Conservation (phyloP, 2,329 filamentous ascomycete genomes). For the Hypoxylon sp. region DNA sequence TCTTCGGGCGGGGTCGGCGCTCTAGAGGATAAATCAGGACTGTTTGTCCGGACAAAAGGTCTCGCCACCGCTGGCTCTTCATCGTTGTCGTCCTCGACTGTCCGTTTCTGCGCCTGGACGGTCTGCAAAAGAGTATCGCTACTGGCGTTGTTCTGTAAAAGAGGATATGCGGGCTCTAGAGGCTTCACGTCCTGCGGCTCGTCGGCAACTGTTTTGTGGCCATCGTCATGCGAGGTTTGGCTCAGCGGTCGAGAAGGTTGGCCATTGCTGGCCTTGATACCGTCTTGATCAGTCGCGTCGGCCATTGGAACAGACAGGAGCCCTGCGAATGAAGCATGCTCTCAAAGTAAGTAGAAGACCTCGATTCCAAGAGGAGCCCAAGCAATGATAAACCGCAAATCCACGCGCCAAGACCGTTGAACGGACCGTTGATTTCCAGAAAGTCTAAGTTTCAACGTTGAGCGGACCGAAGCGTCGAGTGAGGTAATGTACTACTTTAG, state of each 20-base stretch:
- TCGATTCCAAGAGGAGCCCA: background rate
- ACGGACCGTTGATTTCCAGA: background rate
- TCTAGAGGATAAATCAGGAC: conserved; percentile 61
- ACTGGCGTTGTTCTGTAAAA: conserved; percentile 60
- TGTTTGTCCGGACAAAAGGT: conserved; percentile 70
- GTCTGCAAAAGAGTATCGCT: conserved; percentile 56
- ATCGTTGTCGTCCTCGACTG: conserved; percentile 67
- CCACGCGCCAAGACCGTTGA: conserved; percentile 1
- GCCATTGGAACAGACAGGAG: conserved; percentile 42
- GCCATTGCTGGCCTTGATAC: conserved; percentile 40
- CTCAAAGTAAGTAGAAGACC: conserved; percentile 1
- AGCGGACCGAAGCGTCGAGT: conserved; percentile 1
- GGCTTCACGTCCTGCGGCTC: conserved; percentile 22
- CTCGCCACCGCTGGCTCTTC: conserved; percentile 71
- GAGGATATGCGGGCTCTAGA: conserved; percentile 57
- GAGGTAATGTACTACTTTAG: conserved; percentile 7
- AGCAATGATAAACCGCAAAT: background rate
- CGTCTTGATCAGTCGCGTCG: conserved; percentile 46
- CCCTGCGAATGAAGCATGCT: conserved; percentile 27
- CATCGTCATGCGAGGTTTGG: conserved; percentile 33
- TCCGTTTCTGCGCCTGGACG: conserved; percentile 51
- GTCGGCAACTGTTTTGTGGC: conserved; percentile 28
- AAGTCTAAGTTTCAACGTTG: conserved; percentile 10
- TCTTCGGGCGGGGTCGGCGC: conserved; percentile 49
- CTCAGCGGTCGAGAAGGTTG: conserved; percentile 39